Evolutionary conservation across 2,329 filamentous ascomycete genomes (phyloP).

Genomic region (Sordariomycetes sp.): DNA sequence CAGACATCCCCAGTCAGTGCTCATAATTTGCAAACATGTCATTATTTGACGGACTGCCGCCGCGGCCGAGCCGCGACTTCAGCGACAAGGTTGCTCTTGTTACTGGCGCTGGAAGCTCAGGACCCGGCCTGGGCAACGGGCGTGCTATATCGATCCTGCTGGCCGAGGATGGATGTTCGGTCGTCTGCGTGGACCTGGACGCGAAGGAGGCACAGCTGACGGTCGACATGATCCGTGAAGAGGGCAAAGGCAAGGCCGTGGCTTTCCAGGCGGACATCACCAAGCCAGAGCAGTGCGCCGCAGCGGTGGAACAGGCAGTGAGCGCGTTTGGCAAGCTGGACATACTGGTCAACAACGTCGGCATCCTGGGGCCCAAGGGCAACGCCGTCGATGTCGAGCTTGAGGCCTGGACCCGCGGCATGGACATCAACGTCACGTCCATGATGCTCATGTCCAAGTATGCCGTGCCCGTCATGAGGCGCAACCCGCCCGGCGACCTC

Average conservation of each 20-base stretch:
- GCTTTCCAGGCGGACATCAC: slow-evolving; percentile 47
- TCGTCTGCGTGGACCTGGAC: slow-evolving; percentile 50
- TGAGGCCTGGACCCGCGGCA: slow-evolving; percentile 42
- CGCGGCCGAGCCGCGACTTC: slow-evolving; percentile 15
- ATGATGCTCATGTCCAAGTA: slow-evolving; percentile 59
- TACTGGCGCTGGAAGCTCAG: slow-evolving; percentile 24
- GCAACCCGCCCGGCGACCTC: slow-evolving; percentile 25
- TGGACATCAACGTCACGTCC: slow-evolving; percentile 54
- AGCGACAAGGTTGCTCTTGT: slow-evolving; percentile 15
- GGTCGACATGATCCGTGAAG: slow-evolving; percentile 37
- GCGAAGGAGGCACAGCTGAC: slow-evolving; percentile 40
- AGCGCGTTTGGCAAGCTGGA: slow-evolving; percentile 46
- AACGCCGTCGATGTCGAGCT: slow-evolving; percentile 54
- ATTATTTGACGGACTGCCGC: slow-evolving; percentile 3
- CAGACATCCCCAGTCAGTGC: too few species aligned
- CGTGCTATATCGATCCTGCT: slow-evolving; percentile 49
- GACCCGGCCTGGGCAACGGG: slow-evolving; percentile 52
- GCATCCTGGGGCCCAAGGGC: slow-evolving; percentile 47
- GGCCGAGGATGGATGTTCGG: slow-evolving; percentile 46
- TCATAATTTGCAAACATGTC: too few species aligned
- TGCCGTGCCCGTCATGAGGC: slow-evolving; percentile 49
- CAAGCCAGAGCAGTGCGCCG: slow-evolving; percentile 37
- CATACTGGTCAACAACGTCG: slow-evolving; percentile 58
- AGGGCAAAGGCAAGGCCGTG: slow-evolving; percentile 28
- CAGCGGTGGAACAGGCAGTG: slow-evolving; percentile 28